Evolutionary conservation across 2,329 filamentous ascomycete genomes (phyloP).

Genomic region (Aureobasidium melanogenum): DNA sequence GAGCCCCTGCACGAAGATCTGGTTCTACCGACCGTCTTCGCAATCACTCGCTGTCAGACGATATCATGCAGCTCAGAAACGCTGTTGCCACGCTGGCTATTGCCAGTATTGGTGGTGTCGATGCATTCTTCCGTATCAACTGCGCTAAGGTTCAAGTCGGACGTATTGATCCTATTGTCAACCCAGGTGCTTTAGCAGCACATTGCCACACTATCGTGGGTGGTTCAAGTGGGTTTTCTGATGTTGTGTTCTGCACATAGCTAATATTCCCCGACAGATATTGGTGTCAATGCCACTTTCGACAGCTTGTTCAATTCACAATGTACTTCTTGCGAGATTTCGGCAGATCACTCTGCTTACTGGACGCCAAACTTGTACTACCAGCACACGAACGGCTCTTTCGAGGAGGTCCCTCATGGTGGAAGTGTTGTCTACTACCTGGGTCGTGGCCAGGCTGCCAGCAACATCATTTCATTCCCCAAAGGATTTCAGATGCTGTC

Average conservation of each 20-base stretch:
- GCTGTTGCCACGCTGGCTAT: neutral
- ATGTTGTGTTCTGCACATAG: neutral
- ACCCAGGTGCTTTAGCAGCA: constrained; percentile 23
- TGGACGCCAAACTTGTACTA: constrained; percentile 31
- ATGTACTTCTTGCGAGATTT: constrained; percentile 25
- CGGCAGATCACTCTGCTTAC: constrained; percentile 29
- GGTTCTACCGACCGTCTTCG: neutral
- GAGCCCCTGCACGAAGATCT: neutral
- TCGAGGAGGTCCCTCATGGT: constrained; percentile 23
- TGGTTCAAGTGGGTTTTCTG: constrained; percentile 21
- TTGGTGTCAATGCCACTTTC: constrained; percentile 19
- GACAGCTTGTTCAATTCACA: constrained; percentile 16
- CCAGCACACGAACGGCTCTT: constrained; percentile 25
- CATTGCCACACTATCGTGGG: constrained; percentile 28
- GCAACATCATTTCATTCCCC: constrained; percentile 18
- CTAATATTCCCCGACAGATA: constrained; percentile 9
- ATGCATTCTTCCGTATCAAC: constrained; percentile 29
- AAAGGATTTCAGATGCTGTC: constrained; percentile 22
- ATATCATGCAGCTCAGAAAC: neutral
- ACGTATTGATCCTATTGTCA: constrained; percentile 29
- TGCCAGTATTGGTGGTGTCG: constrained; percentile 11
- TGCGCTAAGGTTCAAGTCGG: constrained; percentile 27
- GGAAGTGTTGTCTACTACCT: constrained; percentile 24
- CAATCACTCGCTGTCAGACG: neutral
- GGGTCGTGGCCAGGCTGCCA: constrained; percentile 18